Conservation (phyloP, 495 filamentous ascomycete genomes). For the Daldinia decipiens region DNA sequence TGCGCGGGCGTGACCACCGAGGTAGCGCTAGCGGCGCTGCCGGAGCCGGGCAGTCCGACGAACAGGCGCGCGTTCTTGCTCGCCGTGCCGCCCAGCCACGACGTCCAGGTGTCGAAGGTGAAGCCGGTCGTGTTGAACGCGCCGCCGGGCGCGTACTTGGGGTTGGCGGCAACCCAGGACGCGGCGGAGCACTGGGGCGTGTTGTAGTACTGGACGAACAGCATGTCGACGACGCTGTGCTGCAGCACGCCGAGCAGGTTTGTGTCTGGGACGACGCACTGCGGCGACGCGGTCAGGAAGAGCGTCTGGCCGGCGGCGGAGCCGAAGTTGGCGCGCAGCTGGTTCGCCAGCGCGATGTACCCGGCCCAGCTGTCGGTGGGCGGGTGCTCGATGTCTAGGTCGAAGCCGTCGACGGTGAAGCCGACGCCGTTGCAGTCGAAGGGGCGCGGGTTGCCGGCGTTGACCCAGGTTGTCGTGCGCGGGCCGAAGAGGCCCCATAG, state of each 20-base stretch:
- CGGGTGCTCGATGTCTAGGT: constrained; percentile 65
- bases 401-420: constrained; percentile 66
- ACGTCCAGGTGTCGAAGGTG: constrained; percentile 55
- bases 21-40: constrained; percentile 53
- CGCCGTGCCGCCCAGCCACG: constrained; percentile 39
- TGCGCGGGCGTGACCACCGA: constrained; percentile 51
- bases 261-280: constrained; percentile 64
- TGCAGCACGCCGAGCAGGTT: constrained; percentile 64
- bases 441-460: constrained; percentile 48
- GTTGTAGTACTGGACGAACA: constrained; percentile 79
- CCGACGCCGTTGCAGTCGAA: constrained; percentile 58
- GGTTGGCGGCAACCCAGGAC: constrained; percentile 51
- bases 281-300: constrained; percentile 63
- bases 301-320: constrained; percentile 32
- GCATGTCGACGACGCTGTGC: constrained; percentile 65
- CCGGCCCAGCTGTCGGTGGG: constrained; percentile 48
- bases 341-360: constrained; percentile 55
- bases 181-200: constrained; percentile 66
- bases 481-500: constrained; percentile 75
- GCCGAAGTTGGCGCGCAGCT: constrained; percentile 10
- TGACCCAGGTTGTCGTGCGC: constrained; percentile 50
- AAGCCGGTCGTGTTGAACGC: constrained; percentile 41
- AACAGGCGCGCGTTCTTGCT: constrained; percentile 57
- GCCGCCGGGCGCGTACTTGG: constrained; percentile 46
- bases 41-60: constrained; percentile 49